phyloP scores from a whole-genome alignment of 768 basidiomycete species.

The Fomitopsis serialis region DNA sequence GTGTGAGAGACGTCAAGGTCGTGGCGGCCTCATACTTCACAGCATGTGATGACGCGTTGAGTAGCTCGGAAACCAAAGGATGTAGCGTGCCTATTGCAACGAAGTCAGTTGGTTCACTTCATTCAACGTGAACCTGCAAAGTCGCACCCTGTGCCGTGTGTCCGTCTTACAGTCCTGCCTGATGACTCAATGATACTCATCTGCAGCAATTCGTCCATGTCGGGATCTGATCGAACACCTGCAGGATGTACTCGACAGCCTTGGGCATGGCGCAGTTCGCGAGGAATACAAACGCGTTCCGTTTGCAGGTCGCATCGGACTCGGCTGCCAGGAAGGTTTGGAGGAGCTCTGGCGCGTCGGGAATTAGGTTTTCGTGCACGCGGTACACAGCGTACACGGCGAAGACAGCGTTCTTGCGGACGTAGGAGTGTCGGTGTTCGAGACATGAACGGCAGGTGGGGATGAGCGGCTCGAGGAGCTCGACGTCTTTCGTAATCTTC shows the following conservation, averaged over 20 bases:
- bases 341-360: slow-evolving; percentile 94
- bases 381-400: slow-evolving; percentile 93
- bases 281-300: slow-evolving; percentile 96
- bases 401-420: slow-evolving; percentile 97
- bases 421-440: slow-evolving; percentile 96
- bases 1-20: slow-evolving; percentile 88
- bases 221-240: slow-evolving; percentile 78
- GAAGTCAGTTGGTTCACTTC: background rate
- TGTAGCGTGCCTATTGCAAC: slow-evolving; percentile 72
- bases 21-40: slow-evolving; percentile 98
- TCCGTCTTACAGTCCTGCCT: slow-evolving; percentile 85
- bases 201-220: slow-evolving; percentile 90
- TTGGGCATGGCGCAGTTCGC: slow-evolving; percentile 81
- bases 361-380: slow-evolving; percentile 90
- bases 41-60: slow-evolving; percentile 84
- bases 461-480: slow-evolving; percentile 92
- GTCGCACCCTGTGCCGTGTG: slow-evolving; percentile 69
- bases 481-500: slow-evolving; percentile 89
- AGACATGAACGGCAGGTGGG: slow-evolving; percentile 91
- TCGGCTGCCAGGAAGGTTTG: slow-evolving; percentile 95
- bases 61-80: slow-evolving; percentile 90
- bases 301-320: slow-evolving; percentile 92
- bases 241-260: slow-evolving; percentile 87
- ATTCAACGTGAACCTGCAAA: background rate
- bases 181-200: slow-evolving; percentile 95